Percentiles rank a stretch among this genome's conserved stretches.
phyloP scores from a whole-genome alignment of 1,284 basidiomycete genomes.

The Lentinus polychrous region DNA sequence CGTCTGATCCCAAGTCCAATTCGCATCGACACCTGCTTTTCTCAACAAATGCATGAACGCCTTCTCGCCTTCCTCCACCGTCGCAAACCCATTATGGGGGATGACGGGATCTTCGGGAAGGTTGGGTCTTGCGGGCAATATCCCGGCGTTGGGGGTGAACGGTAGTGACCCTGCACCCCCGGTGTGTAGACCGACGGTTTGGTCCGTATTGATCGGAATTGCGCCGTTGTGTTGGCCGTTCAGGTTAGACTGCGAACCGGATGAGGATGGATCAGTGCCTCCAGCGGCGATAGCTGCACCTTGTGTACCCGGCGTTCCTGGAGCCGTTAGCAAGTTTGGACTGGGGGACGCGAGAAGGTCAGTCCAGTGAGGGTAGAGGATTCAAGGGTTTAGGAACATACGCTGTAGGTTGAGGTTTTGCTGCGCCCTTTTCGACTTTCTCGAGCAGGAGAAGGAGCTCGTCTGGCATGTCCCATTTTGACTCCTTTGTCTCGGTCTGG shows the following conservation, averaged over 20 bases:
- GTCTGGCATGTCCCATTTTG: slow-evolving; percentile 95
- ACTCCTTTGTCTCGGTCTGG: slow-evolving; percentile 77
- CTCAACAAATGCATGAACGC: slow-evolving; percentile 88
- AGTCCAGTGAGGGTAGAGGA: slow-evolving; percentile 6
- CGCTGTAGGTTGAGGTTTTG: slow-evolving; percentile 27
- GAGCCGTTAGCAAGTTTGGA: slow-evolving; percentile 3
- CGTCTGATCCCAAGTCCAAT: slow-evolving; percentile 97
- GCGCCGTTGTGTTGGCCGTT: slow-evolving; percentile 43
- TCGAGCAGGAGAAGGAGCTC: slow-evolving; percentile 77
- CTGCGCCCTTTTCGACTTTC: slow-evolving; percentile 73
- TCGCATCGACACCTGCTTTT: slow-evolving; percentile 83
- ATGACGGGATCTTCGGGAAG: slow-evolving; percentile 80
- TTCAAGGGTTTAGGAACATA: slow-evolving; percentile 6
- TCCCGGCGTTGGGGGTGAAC: slow-evolving; percentile 42
- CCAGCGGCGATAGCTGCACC: slow-evolving; percentile 28
- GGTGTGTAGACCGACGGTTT: slow-evolving; percentile 40
- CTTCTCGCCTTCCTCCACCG: slow-evolving; percentile 85
- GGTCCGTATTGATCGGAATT: slow-evolving; percentile 5
- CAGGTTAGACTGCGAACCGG: slow-evolving; percentile 28
- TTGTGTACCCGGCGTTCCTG: slow-evolving; percentile 18
- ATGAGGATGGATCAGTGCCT: slow-evolving; percentile 28
- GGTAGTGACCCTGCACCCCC: slow-evolving; percentile 36
- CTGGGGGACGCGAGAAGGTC: neutral
- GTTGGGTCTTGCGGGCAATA: slow-evolving; percentile 68
- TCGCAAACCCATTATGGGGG: slow-evolving; percentile 82